Base-by-base conservation (phyloP, 495 filamentous ascomycete genomes). In the Talaromyces adpressus region DNA sequence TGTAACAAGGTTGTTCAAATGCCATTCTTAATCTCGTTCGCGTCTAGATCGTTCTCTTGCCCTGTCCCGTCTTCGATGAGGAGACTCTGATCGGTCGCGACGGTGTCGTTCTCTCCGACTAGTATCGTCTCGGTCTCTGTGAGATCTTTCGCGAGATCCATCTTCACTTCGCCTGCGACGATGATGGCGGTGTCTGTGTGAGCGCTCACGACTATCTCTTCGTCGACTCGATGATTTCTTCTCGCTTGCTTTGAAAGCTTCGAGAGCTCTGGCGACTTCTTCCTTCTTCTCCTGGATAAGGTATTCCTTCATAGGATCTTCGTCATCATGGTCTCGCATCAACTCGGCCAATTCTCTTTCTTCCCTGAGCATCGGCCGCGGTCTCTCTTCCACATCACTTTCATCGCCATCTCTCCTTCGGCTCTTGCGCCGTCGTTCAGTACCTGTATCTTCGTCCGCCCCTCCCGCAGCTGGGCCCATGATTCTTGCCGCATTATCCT, bases 271-370 rank as follows among this genome's bases (percentile, higher is more conserved):
- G 36, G 87, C 84, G 36, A 96, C 85, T 72, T 97, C 91, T 66
- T 92, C 89, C 69, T 88, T 90, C 83, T 97, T 97, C 77, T 94
- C 89, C 52, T 91, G 79, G 25, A 97, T 83, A 57, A 97, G 73
- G 70, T 90, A 95, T 59, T 85, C 85, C 76, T 97, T 98, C 94
- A 98, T 97, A 2, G 94, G 93, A 76, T 98, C 93, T 68, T 97
- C 94, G 23, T 97, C 93, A 66, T 97, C 93, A 66, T 95, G 89
- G 20, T 92, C 86, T 63, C 81, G 75, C 18, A 94, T 86, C 67
- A 97, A 70, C 59, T 86, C 84, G 62, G 83, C 84, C 52, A 98
- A 71, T 71, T 97, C 93, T 52, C 75, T 78, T 75, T 97, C 93
- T 67, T 90, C 88, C 66, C 81, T 84, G 18, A 89, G 67, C 69